Conservation (phyloP, 2,329 filamentous ascomycete species). For the Exophiala dermatitidis region DNA sequence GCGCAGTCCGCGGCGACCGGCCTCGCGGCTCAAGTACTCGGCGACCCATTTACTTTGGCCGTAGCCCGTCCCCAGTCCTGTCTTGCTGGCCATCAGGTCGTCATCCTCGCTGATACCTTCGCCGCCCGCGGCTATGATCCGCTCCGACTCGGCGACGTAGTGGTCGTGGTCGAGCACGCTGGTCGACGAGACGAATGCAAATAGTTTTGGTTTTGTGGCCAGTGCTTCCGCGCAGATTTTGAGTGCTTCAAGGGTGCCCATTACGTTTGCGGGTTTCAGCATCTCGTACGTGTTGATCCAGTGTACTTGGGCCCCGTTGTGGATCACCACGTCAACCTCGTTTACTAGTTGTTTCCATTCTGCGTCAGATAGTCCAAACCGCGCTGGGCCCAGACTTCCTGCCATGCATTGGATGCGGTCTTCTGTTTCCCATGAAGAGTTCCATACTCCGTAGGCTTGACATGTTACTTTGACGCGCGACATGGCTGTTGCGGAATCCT, state of each 20-base stretch:
- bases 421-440: conserved; percentile 53
- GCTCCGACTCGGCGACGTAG: conserved; percentile 66
- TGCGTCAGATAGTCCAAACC: conserved; percentile 62
- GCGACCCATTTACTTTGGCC: conserved; percentile 85
- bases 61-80: conserved; percentile 76
- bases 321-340: conserved; percentile 64
- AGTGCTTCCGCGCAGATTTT: conserved; percentile 62
- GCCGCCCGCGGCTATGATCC: conserved; percentile 53
- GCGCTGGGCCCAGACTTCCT: conserved; percentile 66
- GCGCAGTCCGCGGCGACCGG: conserved; percentile 65
- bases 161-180: conserved; percentile 73
- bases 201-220: conserved; percentile 59
- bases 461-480: conserved; percentile 61
- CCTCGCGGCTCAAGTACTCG: conserved; percentile 66
- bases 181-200: conserved; percentile 78
- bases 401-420: conserved; percentile 58
- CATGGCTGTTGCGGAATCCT: conserved; percentile 53
- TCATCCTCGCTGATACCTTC: conserved; percentile 66
- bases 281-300: conserved; percentile 74
- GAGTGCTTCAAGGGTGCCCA: conserved; percentile 70
- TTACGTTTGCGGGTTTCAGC: conserved; percentile 67
- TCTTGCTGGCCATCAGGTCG: conserved; percentile 67
- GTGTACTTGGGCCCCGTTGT: conserved; percentile 74
- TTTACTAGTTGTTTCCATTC: conserved; percentile 60
- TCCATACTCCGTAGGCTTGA: conserved; percentile 73